Base-by-base conservation (phyloP, 768 basidiomycete species). In the Amanita pseudoporphyria region DNA sequence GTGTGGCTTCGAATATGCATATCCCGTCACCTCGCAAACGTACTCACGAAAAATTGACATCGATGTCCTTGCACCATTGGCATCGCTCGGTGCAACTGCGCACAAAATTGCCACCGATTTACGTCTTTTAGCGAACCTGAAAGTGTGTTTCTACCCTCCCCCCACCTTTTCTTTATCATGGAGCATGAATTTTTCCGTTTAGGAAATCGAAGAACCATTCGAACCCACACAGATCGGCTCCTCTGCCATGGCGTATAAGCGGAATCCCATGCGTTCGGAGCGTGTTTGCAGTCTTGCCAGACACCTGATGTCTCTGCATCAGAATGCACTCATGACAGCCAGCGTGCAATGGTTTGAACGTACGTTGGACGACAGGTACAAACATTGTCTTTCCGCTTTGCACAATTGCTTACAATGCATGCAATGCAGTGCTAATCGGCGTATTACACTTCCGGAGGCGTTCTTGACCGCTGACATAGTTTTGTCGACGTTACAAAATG, bases 121-220 rank as follows among this genome's bases (percentile, higher is more conserved):
- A 60, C 80, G 96, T 28, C 72, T 99, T 28, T 71, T 99, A 37
- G 95, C 96, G 2, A 94, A 93, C 67, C 70, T 99, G 45, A 99
- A 99, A 72, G 86, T 81, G 18, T 2, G 49, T 26, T n/a, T n/a
- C n/a, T n/a, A 26, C 30, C 21, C 4, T 14, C 16, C 26, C 1
- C 21, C 33, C 26, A 26, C 18, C 14, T 14, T 49, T 13, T 5
- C 6, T 0, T 30, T n/a, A 31, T 40, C 1, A 32, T 18, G 7
- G 6, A 51, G 26, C 26, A 33, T 48, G 14, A 44, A 16, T 13
- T 26, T 18, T 16, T 28, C 21, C 19, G 21, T 33, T 13, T 22
- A 88, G 83, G 96, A 98, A 81, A 76, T 99, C 39, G 96, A 99
- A 68, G 96, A 99, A 63, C 96, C 96, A 0, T 98, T 98, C 66